Evolutionary conservation across 2,329 filamentous ascomycete species (phyloP).

Genomic region (Blumeria hordei): DNA sequence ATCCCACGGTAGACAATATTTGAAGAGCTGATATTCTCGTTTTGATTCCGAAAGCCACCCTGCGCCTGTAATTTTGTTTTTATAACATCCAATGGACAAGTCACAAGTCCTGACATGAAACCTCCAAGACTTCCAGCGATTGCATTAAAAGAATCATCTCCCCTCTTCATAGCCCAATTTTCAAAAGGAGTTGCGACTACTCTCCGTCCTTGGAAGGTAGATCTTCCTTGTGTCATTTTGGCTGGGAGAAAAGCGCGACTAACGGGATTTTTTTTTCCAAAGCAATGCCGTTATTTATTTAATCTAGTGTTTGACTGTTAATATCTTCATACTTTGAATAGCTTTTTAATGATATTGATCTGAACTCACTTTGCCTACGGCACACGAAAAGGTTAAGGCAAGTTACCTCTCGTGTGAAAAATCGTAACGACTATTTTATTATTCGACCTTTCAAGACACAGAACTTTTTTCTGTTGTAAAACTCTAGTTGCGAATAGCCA

Average conservation of each 20-base stretch:
- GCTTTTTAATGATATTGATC: not conserved
- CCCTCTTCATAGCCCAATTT: constrained; percentile 29
- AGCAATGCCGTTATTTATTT: not conserved
- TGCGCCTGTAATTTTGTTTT: constrained; percentile 97
- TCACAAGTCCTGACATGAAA: constrained; percentile 80
- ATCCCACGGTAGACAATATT: constrained; percentile 57
- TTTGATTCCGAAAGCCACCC: constrained; percentile 42
- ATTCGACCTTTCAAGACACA: not conserved
- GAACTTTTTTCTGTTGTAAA: not conserved
- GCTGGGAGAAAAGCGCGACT: not conserved
- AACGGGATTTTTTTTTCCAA: not conserved
- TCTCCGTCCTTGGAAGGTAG: constrained; percentile 2
- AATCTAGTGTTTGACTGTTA: not conserved
- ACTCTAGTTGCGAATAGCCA: not conserved
- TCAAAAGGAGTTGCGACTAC: constrained; percentile 22
- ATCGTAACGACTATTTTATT: not conserved
- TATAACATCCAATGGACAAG: constrained; percentile 93
- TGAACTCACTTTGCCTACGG: not conserved
- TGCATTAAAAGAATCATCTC: constrained; percentile 49
- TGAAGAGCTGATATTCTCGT: constrained; percentile 8
- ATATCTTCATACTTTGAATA: not conserved
- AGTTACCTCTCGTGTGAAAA: not conserved
- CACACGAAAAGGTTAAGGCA: not conserved
- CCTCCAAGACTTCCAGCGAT: constrained; percentile 73
- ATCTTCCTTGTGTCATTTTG: constrained; percentile 1